These are phyloP conservation scores for Saprolegnia parasitica DNA, from an alignment of 352 stramenopile species.

Conservation along the genomic window DNA sequence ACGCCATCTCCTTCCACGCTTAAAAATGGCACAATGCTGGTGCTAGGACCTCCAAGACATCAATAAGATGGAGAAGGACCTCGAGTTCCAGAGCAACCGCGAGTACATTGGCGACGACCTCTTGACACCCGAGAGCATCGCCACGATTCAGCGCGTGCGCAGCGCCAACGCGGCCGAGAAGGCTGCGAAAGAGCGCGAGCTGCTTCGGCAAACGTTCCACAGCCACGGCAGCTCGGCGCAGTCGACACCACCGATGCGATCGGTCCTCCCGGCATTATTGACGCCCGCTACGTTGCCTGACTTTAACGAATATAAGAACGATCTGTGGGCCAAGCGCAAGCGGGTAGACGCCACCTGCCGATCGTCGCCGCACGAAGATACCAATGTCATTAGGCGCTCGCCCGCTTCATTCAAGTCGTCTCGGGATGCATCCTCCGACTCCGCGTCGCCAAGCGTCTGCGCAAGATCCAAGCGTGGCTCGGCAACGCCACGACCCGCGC, in stretches of 20 bases:
- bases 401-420: slow-evolving; percentile 52
- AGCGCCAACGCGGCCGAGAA: slow-evolving; percentile 36
- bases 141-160: slow-evolving; percentile 48
- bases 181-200: slow-evolving; percentile 39
- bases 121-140: slow-evolving; percentile 47
- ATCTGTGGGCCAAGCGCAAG: slow-evolving; percentile 72
- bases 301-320: slow-evolving; percentile 86
- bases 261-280: slow-evolving; percentile 44
- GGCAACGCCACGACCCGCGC: slow-evolving; percentile 38
- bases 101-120: slow-evolving; percentile 55
- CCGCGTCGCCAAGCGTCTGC: slow-evolving; percentile 55
- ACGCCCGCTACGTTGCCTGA: slow-evolving; percentile 39
- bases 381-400: slow-evolving; percentile 50
- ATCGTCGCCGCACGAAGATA: neutral
- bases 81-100: slow-evolving; percentile 82
- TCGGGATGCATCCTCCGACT: slow-evolving; percentile 66
- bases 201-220: slow-evolving; percentile 39
- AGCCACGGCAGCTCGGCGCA: slow-evolving; percentile 39
- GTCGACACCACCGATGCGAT: slow-evolving; percentile 35
- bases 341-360: slow-evolving; percentile 31
- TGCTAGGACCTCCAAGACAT: slow-evolving; percentile 58
- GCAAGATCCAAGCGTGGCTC: slow-evolving; percentile 53
- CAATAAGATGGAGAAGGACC: slow-evolving; percentile 64
- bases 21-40: neutral
- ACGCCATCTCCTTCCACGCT: neutral